These are phyloP conservation scores for Bruguiera sexangula DNA, from an alignment of 345 rosid genomes.

Conservation along the genomic window DNA sequence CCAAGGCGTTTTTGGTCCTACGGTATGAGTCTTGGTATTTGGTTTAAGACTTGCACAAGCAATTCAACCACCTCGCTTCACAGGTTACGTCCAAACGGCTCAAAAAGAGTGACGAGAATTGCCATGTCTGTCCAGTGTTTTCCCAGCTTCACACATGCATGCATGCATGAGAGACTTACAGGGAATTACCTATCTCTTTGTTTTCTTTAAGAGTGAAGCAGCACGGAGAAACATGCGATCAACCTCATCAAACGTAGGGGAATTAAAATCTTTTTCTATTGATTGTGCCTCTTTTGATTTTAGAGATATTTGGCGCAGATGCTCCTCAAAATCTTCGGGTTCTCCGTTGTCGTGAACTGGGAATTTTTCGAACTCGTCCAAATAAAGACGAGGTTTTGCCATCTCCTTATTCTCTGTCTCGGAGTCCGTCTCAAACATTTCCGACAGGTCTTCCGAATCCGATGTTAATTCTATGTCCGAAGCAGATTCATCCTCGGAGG, in stretches of 20 bases:
- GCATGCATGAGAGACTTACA: too few species aligned
- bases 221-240: slow-evolving; percentile 82
- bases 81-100: too few species aligned
- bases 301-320: slow-evolving; percentile 37
- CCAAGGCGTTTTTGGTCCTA: too few species aligned
- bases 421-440: slow-evolving; percentile 79
- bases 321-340: slow-evolving; percentile 52
- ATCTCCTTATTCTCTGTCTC: slow-evolving; percentile 49
- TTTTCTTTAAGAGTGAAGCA: slow-evolving; percentile 65
- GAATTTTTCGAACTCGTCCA: slow-evolving; percentile 71
- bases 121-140: background rate
- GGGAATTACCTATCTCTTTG: slow-evolving; percentile 32
- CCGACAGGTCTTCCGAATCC: slow-evolving; percentile 76
- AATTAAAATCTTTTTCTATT: slow-evolving; percentile 27
- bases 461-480: slow-evolving; percentile 42
- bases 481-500: slow-evolving; percentile 39
- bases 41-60: too few species aligned
- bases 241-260: slow-evolving; percentile 72
- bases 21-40: too few species aligned
- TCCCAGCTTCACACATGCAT: background rate
- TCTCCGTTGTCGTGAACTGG: slow-evolving; percentile 42
- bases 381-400: slow-evolving; percentile 50
- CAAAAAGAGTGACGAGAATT: too few species aligned
- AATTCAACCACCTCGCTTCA: too few species aligned
- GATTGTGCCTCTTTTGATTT: slow-evolving; percentile 25